Evolutionary conservation across 768 basidiomycete species (phyloP), one percentile per base, ranked within the genome.

Genomic region (Leccinum subgranulosum): DNA sequence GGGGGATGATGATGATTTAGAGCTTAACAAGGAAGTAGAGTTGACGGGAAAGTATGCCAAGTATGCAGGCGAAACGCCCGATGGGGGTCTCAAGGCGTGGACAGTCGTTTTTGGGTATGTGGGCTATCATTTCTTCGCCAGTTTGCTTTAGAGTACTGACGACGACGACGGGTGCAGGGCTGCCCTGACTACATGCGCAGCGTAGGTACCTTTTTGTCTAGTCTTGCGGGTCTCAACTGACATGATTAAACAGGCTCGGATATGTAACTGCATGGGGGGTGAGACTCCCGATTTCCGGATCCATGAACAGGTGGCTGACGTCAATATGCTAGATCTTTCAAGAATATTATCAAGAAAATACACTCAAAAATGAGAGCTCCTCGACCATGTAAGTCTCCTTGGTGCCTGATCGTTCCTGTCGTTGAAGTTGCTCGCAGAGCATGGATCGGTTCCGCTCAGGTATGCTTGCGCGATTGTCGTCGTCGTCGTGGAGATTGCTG

Each of bases 381-480:
- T 90, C 88, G 12, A 78, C 69, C n/a, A 90, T 89, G 87, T 87
- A 66, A 58, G 81, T 4, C 1, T 12, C 41, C 11, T 6, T n/a
- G 19, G 21, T 17, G 3, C 23, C 28, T 27, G 28, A 1, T 28
- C 49, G 19, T 27, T 12, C 25, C 21, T 21, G 29, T 17, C 6
- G 36, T 23, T 60, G 33, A 62, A 34, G 7, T n/a, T 14, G 7
- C 58, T 51, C n/a, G 23, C 58, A 90, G 88, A 47, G 82, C 88
- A 45, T 92, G 88, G 89, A 91, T 92, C 33, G 89, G 90, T 6
- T 91, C 89, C 1, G 73, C 85, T 23, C 88, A 90, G 75, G 88
- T 84, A 48, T 3, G 64, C 58, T 21, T 58, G 29, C 12, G 7
- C 31, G 11, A 1, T 6, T 17, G 3, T 21, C 31, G 0, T 3